phyloP scores from a whole-genome alignment of 257 asterid genomes.

The Marsdenia floribunda region DNA sequence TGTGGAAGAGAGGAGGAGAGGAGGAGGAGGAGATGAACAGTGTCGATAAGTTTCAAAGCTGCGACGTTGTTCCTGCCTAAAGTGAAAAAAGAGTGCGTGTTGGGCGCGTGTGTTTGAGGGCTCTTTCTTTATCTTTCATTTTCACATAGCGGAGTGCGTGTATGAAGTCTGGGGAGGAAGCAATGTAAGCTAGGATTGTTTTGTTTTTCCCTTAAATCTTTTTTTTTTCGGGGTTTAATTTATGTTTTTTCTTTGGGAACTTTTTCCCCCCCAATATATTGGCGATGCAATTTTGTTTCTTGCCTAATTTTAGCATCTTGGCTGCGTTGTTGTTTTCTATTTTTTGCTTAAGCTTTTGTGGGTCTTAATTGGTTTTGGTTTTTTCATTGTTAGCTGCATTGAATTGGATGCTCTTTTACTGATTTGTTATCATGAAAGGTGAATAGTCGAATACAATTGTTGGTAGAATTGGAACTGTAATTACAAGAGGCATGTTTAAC shows the following conservation, averaged over 20 bases:
- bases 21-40: slow-evolving; percentile 46
- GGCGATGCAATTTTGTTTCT: slow-evolving; percentile 11
- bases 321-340: slow-evolving; percentile 18
- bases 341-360: slow-evolving; percentile 12
- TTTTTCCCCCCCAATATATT: slow-evolving; percentile 5
- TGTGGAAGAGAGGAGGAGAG: slow-evolving; percentile 14
- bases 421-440: background rate
- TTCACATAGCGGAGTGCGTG: slow-evolving; percentile 86
- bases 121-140: slow-evolving; percentile 11
- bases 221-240: slow-evolving; percentile 17
- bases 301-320: slow-evolving; percentile 19
- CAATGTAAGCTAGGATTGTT: slow-evolving; percentile 66
- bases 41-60: slow-evolving; percentile 46
- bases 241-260: slow-evolving; percentile 8
- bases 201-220: no score
- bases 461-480: background rate
- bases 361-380: slow-evolving; percentile 4
- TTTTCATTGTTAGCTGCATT: background rate
- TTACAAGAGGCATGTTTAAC: background rate
- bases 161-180: slow-evolving; percentile 93
- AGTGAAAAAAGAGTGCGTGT: slow-evolving; percentile 19
- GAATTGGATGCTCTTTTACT: slow-evolving; percentile 8
- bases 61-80: slow-evolving; percentile 54
- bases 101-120: slow-evolving; percentile 19
- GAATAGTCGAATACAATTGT: background rate